These are phyloP conservation scores for Diaporthe destruens DNA, from an alignment of 2,329 filamentous ascomycete species.

Conservation along the genomic window DNA sequence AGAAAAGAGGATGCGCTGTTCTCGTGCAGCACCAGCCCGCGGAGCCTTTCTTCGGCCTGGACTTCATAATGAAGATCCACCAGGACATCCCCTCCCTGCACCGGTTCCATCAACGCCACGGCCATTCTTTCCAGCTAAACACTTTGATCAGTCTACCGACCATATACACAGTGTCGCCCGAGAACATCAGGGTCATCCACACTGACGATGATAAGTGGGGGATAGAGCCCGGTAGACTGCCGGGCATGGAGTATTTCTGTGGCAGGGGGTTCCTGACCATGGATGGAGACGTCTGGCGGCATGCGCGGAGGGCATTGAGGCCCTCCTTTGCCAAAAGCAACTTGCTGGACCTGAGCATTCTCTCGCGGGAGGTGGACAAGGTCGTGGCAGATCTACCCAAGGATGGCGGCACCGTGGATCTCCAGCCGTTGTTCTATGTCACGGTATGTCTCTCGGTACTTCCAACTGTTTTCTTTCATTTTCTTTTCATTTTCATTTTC, in stretches of 20 bases:
- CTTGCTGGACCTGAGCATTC: not conserved
- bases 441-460: not conserved
- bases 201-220: not conserved
- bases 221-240: not conserved
- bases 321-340: not conserved
- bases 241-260: not conserved
- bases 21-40: not conserved
- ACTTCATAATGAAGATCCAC: not conserved
- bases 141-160: not conserved
- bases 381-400: not conserved
- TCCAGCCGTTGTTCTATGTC: slow-evolving; percentile 2
- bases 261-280: slow-evolving; percentile 3
- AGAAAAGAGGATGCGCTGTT: not conserved
- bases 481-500: too few relatives aligned
- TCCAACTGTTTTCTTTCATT: too few relatives aligned
- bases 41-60: slow-evolving; percentile 8
- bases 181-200: not conserved
- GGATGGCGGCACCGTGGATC: not conserved
- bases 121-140: not conserved
- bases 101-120: not conserved
- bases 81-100: not conserved
- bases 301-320: not conserved
- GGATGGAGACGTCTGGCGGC: slow-evolving; percentile 7
- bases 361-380: not conserved
- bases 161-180: not conserved